These are phyloP conservation scores for Fibroporia radiculosa DNA, from an alignment of 768 basidiomycete genomes.

Conservation along the genomic window DNA sequence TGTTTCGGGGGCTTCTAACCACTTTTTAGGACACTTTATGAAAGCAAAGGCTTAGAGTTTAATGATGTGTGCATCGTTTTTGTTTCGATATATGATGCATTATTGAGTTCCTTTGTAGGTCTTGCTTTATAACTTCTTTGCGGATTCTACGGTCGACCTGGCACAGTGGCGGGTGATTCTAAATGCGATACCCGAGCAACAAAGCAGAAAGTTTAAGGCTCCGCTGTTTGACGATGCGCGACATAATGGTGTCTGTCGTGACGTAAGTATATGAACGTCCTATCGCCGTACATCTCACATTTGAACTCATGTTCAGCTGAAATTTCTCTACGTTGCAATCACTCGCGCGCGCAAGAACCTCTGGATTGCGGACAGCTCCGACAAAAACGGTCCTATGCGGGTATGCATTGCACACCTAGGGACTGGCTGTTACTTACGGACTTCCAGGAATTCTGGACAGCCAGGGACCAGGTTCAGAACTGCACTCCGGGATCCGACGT, in stretches of 20 bases:
- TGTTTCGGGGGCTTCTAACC: background rate
- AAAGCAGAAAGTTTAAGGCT: constrained; percentile 17
- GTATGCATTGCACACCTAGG: constrained; percentile 26
- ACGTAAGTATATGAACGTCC: constrained; percentile 34
- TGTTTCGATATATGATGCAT: too few species aligned
- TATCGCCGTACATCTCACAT: background rate
- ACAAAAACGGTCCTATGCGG: constrained; percentile 48
- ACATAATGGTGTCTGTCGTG: constrained; percentile 50
- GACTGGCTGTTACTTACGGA: background rate
- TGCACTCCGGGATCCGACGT: constrained; percentile 40
- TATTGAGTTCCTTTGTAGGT: constrained; percentile 34
- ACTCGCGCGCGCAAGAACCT: constrained; percentile 63
- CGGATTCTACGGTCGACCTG: constrained; percentile 44
- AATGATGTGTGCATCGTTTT: constrained; percentile 37
- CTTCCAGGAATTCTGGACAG: constrained; percentile 44
- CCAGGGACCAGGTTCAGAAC: constrained; percentile 36
- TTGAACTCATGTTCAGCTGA: constrained; percentile 34
- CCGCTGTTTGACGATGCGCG: constrained; percentile 43
- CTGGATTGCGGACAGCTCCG: constrained; percentile 61
- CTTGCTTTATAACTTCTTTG: constrained; percentile 68
- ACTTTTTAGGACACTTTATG: constrained; percentile 40
- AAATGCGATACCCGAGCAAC: constrained; percentile 28
- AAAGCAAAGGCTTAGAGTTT: constrained; percentile 63
- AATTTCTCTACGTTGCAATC: constrained; percentile 62
- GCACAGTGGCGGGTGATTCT: constrained; percentile 57